Evolutionary conservation across 2,329 filamentous ascomycete genomes (phyloP), one percentile per base, ranked within the genome.

Genomic region (Cladobotryum protrusum): DNA sequence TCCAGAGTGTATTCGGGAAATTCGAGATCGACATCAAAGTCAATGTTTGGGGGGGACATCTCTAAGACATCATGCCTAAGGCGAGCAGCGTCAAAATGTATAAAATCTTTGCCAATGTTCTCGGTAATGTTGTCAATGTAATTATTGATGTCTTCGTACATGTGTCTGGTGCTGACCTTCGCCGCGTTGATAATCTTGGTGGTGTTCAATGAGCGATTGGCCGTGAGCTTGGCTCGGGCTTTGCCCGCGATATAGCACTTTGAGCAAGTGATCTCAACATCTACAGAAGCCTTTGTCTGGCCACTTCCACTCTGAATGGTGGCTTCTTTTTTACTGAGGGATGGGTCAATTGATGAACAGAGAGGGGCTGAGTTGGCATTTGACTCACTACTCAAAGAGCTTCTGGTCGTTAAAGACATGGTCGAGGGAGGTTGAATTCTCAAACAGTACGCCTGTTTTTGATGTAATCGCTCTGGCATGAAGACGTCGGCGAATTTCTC

Each of bases 171-270:
- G 20, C 66, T 57, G 8, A 59, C 43, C 1, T 63, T 66, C 43
- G 71, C 57, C 7, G 50, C 43, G 15, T 53, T 40, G 4, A 52
- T 18, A 7, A 61, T 60, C 18, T 67, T 51, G 4, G 52, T 65
- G 18, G 65, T 56, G 45, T 77, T 70, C 58, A 77, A 73, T 4
- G 66, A 58, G 7, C 65, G 64, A 3, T 66, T 62, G 8, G 77
- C 64, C 1, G 61, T 69, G 19, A 80, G 61, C 17, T 70, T 59
- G 2, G 71, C 72, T 9, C 61, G 70, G 11, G 72, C 74, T 5
- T 56, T 59, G 40, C 74, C 76, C 49, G 73, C 74, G 48, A 79
- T 60, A 57, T 79, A 80, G 56, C 77, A 80, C 40, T 45, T 53
- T 37, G 56, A 56, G 37, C 57, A 59, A 14, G 46, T 52, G 24